These are phyloP conservation scores for Gynandropsis gynandra DNA, from an alignment of 345 rosid genomes.

Conservation along the genomic window DNA sequence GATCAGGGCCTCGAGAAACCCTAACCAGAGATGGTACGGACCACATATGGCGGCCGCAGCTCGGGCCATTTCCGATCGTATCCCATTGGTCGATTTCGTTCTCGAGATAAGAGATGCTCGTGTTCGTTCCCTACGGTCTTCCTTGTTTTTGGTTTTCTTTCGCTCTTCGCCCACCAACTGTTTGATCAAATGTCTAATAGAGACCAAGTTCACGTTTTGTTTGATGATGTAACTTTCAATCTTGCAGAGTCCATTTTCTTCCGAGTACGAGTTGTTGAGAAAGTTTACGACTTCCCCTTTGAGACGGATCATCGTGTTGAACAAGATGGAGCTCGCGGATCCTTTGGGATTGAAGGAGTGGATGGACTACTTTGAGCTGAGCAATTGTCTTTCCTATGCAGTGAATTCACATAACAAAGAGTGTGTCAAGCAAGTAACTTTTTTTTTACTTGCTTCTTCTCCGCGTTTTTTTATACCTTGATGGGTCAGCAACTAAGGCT, in stretches of 20 bases:
- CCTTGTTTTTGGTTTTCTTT: not conserved
- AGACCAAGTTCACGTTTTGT: not conserved
- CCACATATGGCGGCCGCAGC: constrained; percentile 78
- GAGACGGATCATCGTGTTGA: constrained; percentile 50
- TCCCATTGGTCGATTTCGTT: constrained; percentile 53
- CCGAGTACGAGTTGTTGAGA: constrained; percentile 43
- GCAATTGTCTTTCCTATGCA: constrained; percentile 37
- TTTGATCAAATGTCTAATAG: constrained; percentile 39
- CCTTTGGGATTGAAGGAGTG: constrained; percentile 50
- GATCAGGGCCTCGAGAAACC: constrained; percentile 29
- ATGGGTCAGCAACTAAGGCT: not conserved
- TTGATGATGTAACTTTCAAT: not conserved
- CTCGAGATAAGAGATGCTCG: constrained; percentile 76
- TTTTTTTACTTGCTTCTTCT: not conserved
- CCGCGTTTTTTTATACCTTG: not conserved
- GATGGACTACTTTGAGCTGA: constrained; percentile 42
- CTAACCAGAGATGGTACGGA: constrained; percentile 46
- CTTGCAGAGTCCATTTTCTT: constrained; percentile 55
- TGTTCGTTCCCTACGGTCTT: constrained; percentile 24
- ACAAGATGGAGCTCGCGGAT: constrained; percentile 70
- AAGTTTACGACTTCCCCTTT: constrained; percentile 21
- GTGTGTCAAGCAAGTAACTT: constrained; percentile 53
- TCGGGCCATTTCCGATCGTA: constrained; percentile 49
- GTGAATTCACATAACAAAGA: constrained; percentile 76
- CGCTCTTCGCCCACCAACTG: constrained; percentile 10